Percentiles rank a stretch among this genome's conserved stretches.
phyloP scores from a whole-genome alignment of 2,329 filamentous ascomycete species.

The Cercospora sesami region DNA sequence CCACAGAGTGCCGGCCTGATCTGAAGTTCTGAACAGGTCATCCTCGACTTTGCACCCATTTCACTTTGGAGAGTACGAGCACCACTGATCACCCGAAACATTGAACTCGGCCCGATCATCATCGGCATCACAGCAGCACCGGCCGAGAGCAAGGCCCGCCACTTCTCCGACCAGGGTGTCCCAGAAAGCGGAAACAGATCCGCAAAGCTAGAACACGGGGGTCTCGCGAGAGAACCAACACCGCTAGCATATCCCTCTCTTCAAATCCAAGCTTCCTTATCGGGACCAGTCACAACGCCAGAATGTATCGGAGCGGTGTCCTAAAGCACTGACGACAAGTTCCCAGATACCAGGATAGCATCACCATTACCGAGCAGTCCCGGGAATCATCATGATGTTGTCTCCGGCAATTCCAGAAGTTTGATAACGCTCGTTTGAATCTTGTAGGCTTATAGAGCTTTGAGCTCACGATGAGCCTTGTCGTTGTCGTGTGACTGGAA shows the following conservation, averaged over 20 bases:
- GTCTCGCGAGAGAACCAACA: background rate
- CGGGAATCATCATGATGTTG: background rate
- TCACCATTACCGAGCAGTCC: background rate
- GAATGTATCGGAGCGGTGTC: background rate
- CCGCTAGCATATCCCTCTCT: background rate
- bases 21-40: background rate
- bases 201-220: conserved; percentile 1
- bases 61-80: background rate
- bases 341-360: background rate
- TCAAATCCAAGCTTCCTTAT: background rate
- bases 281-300: background rate
- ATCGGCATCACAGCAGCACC: background rate
- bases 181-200: background rate
- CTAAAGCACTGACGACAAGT: background rate
- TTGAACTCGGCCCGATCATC: background rate
- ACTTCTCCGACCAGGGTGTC: background rate
- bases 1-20: background rate
- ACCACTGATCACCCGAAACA: background rate
- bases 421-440: background rate
- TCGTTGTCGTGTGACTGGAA: background rate
- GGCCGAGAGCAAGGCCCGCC: background rate
- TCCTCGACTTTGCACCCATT: background rate
- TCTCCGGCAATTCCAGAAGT: background rate
- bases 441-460: conserved; percentile 1
- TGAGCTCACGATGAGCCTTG: background rate